Evolutionary conservation across 352 stramenopile genomes (phyloP).

Genomic region (Albugo candida): DNA sequence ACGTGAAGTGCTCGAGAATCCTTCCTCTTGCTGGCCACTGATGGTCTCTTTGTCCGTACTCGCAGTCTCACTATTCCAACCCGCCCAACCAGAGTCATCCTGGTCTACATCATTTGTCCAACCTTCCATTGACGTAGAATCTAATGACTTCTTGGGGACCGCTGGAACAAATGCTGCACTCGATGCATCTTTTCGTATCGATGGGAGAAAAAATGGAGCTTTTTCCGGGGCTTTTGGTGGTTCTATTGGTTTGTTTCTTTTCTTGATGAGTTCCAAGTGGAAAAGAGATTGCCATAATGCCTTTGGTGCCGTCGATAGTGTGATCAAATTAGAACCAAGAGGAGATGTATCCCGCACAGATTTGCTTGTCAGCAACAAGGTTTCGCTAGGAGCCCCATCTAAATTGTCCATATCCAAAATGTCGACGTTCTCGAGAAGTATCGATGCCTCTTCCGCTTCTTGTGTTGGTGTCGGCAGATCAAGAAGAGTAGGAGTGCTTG

Average conservation of each 20-base stretch:
- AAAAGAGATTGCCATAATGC: slow-evolving; percentile 83
- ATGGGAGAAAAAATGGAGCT: slow-evolving; percentile 92
- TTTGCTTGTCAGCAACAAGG: slow-evolving; percentile 13
- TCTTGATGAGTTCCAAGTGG: slow-evolving; percentile 88
- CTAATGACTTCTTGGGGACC: slow-evolving; percentile 8
- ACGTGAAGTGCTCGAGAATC: slow-evolving; percentile 17
- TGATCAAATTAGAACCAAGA: slow-evolving; percentile 45
- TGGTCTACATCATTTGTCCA: slow-evolving; percentile 44
- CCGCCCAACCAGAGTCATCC: slow-evolving; percentile 40
- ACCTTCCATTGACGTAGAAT: slow-evolving; percentile 21
- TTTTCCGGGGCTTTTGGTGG: slow-evolving; percentile 85
- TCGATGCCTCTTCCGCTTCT: slow-evolving; percentile 48
- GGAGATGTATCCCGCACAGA: slow-evolving; percentile 18
- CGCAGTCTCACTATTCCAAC: slow-evolving; percentile 9
- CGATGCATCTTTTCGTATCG: slow-evolving; percentile 56
- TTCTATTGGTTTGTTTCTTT: slow-evolving; percentile 90
- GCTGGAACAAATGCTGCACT: slow-evolving; percentile 52
- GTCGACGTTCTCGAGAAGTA: slow-evolving; percentile 32
- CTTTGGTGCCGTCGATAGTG: slow-evolving; percentile 51
- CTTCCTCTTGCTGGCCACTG: slow-evolving; percentile 11
- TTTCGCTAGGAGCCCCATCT: slow-evolving; percentile 3
- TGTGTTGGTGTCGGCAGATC: slow-evolving; percentile 82
- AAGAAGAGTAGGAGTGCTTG: slow-evolving; percentile 63
- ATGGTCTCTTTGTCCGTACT: slow-evolving; percentile 9
- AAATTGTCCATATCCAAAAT: slow-evolving; percentile 1